These are phyloP conservation scores for Enteropsectra breve DNA, from an alignment of 371 early-diverging fungal genomes.

Conservation along the genomic window DNA sequence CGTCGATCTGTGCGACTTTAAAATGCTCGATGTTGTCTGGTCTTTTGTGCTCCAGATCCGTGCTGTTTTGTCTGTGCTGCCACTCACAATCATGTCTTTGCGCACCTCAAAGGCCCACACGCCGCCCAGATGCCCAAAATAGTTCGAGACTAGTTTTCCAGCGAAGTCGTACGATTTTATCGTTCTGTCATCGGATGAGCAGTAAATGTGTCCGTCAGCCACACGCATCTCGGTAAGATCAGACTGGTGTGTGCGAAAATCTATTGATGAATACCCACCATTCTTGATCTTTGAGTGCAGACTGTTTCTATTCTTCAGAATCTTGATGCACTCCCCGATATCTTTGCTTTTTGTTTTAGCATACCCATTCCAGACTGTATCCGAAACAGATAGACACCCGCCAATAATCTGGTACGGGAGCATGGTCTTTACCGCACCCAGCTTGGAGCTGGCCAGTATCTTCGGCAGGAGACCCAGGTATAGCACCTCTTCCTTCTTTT, in stretches of 20 bases:
- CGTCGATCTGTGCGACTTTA: conserved; percentile 82
- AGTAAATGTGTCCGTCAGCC: conserved; percentile 16
- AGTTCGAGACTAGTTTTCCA: conserved; percentile 64
- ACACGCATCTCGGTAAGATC: conserved; percentile 43
- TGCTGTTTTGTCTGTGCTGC: conserved; percentile 88
- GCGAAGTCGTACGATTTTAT: conserved; percentile 43
- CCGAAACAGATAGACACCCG: no score
- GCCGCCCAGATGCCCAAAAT: conserved; percentile 85
- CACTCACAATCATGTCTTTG: conserved; percentile 75
- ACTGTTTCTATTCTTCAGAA: conserved; percentile 33
- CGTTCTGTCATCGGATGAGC: conserved; percentile 53
- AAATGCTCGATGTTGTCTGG: conserved; percentile 73
- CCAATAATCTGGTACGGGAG: no score
- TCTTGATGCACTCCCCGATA: conserved; percentile 18
- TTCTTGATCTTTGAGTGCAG: conserved; percentile 24
- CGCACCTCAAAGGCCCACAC: conserved; percentile 88
- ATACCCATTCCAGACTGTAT: no score
- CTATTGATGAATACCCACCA: conserved; percentile 14
- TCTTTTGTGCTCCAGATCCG: conserved; percentile 82
- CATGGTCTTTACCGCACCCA: no score
- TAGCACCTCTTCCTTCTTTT: no score
- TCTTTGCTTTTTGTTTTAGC: not conserved
- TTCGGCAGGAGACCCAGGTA: no score
- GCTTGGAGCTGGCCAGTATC: no score
- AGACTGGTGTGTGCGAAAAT: conserved; percentile 41